These are phyloP conservation scores for Claviceps sp. DNA, from an alignment of 2,329 filamentous ascomycete genomes.

Conservation along the genomic window DNA sequence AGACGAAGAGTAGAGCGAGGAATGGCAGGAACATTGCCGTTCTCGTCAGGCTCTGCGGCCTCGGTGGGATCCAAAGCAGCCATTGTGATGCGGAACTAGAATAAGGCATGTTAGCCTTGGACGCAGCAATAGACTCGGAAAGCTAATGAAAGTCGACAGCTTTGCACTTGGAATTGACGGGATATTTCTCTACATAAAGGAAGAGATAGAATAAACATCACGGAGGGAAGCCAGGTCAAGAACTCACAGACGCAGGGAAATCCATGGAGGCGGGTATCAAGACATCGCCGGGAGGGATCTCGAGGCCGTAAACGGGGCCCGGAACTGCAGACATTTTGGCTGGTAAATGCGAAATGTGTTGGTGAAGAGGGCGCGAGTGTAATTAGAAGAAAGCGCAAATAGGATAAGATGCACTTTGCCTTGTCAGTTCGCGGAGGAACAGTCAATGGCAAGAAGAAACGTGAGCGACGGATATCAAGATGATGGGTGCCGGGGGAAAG, in stretches of 20 bases:
- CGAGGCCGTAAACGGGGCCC: constrained; percentile 82
- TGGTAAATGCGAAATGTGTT: background rate
- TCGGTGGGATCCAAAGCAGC: constrained; percentile 89
- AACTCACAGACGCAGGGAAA: constrained; percentile 71
- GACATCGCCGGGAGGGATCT: constrained; percentile 75
- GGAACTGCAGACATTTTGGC: constrained; percentile 43
- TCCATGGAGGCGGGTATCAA: constrained; percentile 67
- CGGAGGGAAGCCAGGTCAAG: background rate
- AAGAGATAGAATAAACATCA: background rate
- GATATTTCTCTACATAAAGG: background rate
- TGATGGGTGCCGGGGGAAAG: background rate
- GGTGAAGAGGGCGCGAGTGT: background rate
- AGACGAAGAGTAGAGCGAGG: constrained; percentile 83
- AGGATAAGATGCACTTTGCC: background rate
- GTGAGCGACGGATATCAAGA: background rate
- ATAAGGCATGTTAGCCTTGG: constrained; percentile 15
- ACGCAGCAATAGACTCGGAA: background rate
- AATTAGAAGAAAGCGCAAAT: background rate
- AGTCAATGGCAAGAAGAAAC: background rate
- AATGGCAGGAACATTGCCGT: constrained; percentile 45
- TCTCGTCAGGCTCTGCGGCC: constrained; percentile 50
- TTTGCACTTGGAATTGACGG: background rate
- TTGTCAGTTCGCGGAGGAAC: background rate
- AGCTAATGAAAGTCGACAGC: background rate
- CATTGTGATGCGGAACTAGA: constrained; percentile 93